Conservation (phyloP, 495 filamentous ascomycete species). For the Thermothielavioides terrestris region DNA sequence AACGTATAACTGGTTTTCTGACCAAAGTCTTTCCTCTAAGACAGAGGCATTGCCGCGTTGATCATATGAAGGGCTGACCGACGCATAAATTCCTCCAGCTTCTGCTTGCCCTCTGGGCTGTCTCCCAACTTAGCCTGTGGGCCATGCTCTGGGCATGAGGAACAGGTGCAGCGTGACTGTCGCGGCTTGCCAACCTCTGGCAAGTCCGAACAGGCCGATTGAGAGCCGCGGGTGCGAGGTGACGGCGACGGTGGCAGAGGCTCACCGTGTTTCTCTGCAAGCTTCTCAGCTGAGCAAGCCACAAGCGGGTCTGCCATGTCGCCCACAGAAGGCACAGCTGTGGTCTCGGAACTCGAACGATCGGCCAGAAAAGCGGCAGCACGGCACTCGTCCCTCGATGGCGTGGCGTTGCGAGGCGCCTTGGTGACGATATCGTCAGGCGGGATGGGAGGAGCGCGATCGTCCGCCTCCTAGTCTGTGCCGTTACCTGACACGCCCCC, state of each 20-base stretch:
- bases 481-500: slow-evolving; percentile 25
- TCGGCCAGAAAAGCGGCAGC: neutral
- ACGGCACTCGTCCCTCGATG: neutral
- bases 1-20: neutral
- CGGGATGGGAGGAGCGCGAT: slow-evolving; percentile 9
- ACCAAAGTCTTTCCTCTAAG: neutral
- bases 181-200: neutral
- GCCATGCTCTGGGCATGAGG: slow-evolving; percentile 4
- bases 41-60: neutral
- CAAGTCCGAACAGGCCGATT: slow-evolving; percentile 2
- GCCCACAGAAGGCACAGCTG: neutral
- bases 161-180: slow-evolving; percentile 2
- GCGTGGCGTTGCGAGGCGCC: neutral
- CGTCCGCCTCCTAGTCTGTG: slow-evolving; percentile 24
- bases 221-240: neutral
- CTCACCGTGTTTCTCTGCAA: slow-evolving; percentile 1
- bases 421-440: slow-evolving; percentile 7
- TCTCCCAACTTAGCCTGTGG: neutral
- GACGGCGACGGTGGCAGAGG: too few relatives aligned
- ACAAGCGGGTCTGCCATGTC: slow-evolving; percentile 7
- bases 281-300: slow-evolving; percentile 5
- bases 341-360: slow-evolving; percentile 8
- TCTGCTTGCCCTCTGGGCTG: slow-evolving; percentile 2
- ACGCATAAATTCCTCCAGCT: slow-evolving; percentile 12
- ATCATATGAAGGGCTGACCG: slow-evolving; percentile 7